phyloP scores from a whole-genome alignment of 1,284 basidiomycete species.

The Vanrija pseudolonga region DNA sequence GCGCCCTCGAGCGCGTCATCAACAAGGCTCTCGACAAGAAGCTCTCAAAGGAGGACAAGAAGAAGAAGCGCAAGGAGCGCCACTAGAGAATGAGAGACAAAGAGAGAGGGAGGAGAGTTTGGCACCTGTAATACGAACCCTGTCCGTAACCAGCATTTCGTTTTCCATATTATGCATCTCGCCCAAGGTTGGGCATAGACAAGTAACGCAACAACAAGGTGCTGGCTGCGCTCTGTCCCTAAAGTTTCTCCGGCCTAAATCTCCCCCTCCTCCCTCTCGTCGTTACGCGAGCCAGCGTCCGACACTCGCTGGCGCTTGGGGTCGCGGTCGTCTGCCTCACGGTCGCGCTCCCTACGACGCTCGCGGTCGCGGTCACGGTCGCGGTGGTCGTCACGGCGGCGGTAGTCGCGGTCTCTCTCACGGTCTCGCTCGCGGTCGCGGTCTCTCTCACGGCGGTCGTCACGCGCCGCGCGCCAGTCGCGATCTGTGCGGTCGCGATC shows the following conservation, averaged over 20 bases:
- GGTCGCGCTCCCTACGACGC: not conserved
- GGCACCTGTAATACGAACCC: not conserved
- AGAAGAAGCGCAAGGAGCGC: slow-evolving; percentile 34
- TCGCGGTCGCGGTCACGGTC: slow-evolving; percentile 6
- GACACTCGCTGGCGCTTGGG: slow-evolving; percentile 20
- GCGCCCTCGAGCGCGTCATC: slow-evolving; percentile 42
- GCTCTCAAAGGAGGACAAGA: slow-evolving; percentile 18
- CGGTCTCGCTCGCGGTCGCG: slow-evolving; percentile 49
- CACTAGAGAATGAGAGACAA: no score
- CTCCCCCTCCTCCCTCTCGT: slow-evolving; percentile 19
- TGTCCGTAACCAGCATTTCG: not conserved
- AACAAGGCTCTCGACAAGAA: slow-evolving; percentile 7
- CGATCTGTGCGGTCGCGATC: slow-evolving; percentile 11
- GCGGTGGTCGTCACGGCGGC: slow-evolving; percentile 16
- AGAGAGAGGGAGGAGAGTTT: not conserved
- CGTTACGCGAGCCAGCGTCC: not conserved
- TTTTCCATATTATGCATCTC: slow-evolving; percentile 12
- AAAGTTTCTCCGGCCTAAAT: slow-evolving; percentile 4
- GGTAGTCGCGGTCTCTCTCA: slow-evolving; percentile 22
- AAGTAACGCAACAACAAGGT: not conserved
- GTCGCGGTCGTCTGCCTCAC: slow-evolving; percentile 21
- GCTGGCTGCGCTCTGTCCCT: not conserved
- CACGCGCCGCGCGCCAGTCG: slow-evolving; percentile 18
- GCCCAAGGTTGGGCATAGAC: slow-evolving; percentile 5
- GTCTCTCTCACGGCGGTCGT: slow-evolving; percentile 18